Evolutionary conservation across 164 flowering plant species (phyloP).

Genomic region (Nelumbo lutea): DNA sequence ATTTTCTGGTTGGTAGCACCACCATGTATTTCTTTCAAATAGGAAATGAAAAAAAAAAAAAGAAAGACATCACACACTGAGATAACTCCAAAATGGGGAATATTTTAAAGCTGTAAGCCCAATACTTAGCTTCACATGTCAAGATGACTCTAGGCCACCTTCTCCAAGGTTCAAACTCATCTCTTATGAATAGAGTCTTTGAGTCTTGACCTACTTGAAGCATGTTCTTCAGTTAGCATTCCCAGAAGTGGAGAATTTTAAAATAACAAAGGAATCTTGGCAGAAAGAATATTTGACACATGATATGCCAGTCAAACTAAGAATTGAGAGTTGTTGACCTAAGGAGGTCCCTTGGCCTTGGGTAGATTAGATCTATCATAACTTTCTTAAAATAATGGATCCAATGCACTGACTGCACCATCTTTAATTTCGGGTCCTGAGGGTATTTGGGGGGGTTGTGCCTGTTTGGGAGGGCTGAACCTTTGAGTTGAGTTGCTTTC

Average conservation of each 20-base stretch:
- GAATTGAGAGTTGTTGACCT: not conserved
- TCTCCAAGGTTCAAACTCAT: too few relatives aligned
- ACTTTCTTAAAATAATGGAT: not conserved
- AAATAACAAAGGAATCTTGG: not conserved
- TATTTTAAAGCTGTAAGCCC: not conserved
- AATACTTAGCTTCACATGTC: not conserved
- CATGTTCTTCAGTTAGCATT: slow-evolving; percentile 1
- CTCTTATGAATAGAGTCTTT: not conserved
- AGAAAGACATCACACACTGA: not conserved
- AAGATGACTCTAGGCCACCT: not conserved
- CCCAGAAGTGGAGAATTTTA: not conserved
- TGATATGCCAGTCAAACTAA: not conserved
- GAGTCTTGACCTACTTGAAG: not conserved
- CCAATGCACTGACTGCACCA: not conserved
- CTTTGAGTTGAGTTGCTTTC: too few relatives aligned
- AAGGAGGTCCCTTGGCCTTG: not conserved
- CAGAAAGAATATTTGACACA: not conserved
- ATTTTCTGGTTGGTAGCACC: not conserved
- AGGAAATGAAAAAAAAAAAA: not conserved
- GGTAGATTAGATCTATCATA: not conserved
- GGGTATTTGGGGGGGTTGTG: too few relatives aligned
- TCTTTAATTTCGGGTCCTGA: not conserved
- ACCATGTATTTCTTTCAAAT: not conserved
- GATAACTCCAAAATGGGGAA: not conserved
- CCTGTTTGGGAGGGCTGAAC: too few relatives aligned